Evolutionary conservation across 805 yeast species (phyloP), one percentile per base, ranked within the genome.

Genomic region (Kazachstania kunashirensis): DNA sequence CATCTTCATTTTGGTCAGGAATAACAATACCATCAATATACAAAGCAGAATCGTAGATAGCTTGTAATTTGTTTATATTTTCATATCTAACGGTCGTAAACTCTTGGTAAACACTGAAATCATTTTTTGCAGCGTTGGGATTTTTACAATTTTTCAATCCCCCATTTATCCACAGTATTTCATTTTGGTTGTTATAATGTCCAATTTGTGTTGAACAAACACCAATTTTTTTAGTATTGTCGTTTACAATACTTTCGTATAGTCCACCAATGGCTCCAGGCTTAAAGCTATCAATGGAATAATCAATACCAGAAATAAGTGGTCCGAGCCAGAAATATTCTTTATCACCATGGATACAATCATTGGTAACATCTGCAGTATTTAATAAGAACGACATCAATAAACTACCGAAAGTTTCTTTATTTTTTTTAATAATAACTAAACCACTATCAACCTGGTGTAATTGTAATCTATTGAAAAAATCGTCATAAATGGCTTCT

Each of bases 301-400:
- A 65, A 18, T 54, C 49, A 33, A 55, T 49, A 6, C 63, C 65
- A 6, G 55, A 39, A 18, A 66, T 53, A 4, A 68, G 45, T 52
- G 73, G 70, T 2, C 81, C 81, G 23, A 81, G 52, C 86, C 88
- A 79, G 48, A 79, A 75, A 46, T 79, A 63, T 49, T 81, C 88
- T 46, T 81, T 81, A 42, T 81, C 89, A 17, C 89, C 89, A 67
- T 81, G 79, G 12, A 77, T 48, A 38, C 57, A 55, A 53, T 39
- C 26, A 63, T 55, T 4, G 66, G 46, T 52, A 72, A 69, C 47
- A 2, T 42, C 48, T 17, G 44, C 46, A 24, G 52, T 40, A 31
- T 53, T 45, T 19, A 53, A 38, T 36, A 48, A 38, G 23, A 47
- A 39, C 2, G 55, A 45, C 23, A 49, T 33, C 13, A 52, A 31